phyloP scores from a whole-genome alignment of 78 protist genomes.

The Dictyostelium capitatum region DNA sequence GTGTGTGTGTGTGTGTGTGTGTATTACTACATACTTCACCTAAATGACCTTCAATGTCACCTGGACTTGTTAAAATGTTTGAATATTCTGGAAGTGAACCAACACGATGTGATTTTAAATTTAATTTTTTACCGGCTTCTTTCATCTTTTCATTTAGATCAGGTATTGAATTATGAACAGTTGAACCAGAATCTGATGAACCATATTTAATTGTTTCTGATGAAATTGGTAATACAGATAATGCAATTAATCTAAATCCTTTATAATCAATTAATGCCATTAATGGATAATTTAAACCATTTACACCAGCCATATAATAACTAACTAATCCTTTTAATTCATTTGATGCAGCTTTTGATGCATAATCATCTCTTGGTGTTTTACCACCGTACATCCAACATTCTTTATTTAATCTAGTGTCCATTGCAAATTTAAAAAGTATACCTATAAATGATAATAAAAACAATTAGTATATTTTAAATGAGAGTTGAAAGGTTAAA shows the following conservation, averaged over 20 bases:
- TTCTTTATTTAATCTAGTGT: conserved; percentile 49
- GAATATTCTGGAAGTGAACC: conserved; percentile 27
- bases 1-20: too few species aligned
- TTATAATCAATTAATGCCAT: conserved; percentile 87
- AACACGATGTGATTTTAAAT: conserved; percentile 66
- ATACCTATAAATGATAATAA: conserved; percentile 19
- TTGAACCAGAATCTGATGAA: conserved; percentile 75
- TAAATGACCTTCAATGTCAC: conserved; percentile 80
- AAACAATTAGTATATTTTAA: too few species aligned
- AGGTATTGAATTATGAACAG: conserved; percentile 15
- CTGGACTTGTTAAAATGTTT: conserved; percentile 49
- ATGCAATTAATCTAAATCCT: conserved; percentile 84
- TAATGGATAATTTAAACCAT: conserved; percentile 81
- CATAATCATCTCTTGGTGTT: conserved; percentile 67
- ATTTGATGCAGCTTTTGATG: conserved; percentile 82
- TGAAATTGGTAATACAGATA: conserved; percentile 82
- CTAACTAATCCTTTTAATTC: conserved; percentile 83
- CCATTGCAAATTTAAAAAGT: conserved; percentile 79
- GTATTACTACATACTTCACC: neutral
- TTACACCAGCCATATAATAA: conserved; percentile 58
- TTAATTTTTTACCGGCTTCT: conserved; percentile 63
- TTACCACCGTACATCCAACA: conserved; percentile 87
- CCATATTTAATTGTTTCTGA: conserved; percentile 81
- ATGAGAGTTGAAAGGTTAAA: too few species aligned
- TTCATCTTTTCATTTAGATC: conserved; percentile 76